Conservation (phyloP, 2,329 filamentous ascomycete genomes). For the Fusarium abutilonis region DNA sequence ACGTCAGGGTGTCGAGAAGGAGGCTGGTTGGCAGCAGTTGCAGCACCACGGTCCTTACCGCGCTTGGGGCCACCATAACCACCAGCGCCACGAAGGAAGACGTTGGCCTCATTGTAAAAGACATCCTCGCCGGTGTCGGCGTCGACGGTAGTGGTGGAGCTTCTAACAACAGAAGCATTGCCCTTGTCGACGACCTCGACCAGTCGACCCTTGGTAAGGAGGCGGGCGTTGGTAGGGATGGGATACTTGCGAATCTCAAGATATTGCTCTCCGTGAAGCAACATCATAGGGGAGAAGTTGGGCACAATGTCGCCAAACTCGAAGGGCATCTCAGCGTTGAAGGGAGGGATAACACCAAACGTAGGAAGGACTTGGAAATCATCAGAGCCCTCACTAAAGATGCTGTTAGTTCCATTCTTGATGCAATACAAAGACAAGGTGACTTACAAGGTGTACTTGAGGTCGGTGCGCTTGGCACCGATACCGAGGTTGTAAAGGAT, state of each 20-base stretch:
- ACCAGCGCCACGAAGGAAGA: conserved; percentile 90
- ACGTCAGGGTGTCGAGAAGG: conserved; percentile 81
- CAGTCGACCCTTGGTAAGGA: conserved; percentile 80
- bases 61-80: conserved; percentile 89
- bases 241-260: conserved; percentile 94
- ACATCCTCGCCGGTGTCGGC: conserved; percentile 86
- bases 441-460: conserved; percentile 80
- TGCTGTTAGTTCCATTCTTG: conserved; percentile 6
- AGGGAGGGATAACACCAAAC: conserved; percentile 96
- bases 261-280: conserved; percentile 98
- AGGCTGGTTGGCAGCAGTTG: conserved; percentile 80
- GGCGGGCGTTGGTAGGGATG: conserved; percentile 82
- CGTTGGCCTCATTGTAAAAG: conserved; percentile 96
- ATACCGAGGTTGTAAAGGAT: conserved; percentile 97
- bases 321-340: conserved; percentile 84
- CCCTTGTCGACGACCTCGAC: conserved; percentile 98
- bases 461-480: conserved; percentile 88
- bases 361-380: conserved; percentile 94
- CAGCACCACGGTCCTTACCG: conserved; percentile 78
- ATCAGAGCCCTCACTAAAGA: conserved; percentile 77
- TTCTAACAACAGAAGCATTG: conserved; percentile 83
- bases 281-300: conserved; percentile 98
- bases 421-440: too few relatives aligned
- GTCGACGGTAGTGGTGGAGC: conserved; percentile 83
- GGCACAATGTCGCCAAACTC: conserved; percentile 84